Base-by-base conservation (phyloP, 2,329 filamentous ascomycete genomes). In the Didymella exigua region DNA sequence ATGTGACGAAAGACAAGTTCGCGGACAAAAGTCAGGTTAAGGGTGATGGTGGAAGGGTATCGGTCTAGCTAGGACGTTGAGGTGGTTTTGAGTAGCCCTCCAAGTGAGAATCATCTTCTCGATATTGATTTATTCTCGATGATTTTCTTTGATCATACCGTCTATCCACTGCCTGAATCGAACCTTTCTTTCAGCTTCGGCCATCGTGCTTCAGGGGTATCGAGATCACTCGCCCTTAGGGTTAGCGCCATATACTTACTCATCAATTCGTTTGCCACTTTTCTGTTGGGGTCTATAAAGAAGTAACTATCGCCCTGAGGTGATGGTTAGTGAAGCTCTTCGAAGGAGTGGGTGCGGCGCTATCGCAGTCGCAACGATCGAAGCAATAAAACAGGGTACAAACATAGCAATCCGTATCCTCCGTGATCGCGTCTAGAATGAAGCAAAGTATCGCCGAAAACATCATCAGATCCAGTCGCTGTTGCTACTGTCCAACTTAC, bases 1-100 rank as follows among this genome's bases (percentile, higher is more conserved):
- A 75, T 61, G 40, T 75, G 9, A 80, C 81, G 78, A 75, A 72
- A 58, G 77, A 79, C 66, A 46, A 60, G 30, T 78, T 75, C 61
- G 68, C 71, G 9, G 78, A 72, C 1, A 78, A 77, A 1, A 61
- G 54, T 10, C 50, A 69, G 24, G 58, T 76, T 7, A 62, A 63
- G 9, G 67, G 66, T 19, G 72, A 78, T 61, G 77, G 76, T 11
- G 77, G 77, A 6, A 69, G 64, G 38, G 48, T 76, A 48, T 52
- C 70, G 38, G 49, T 45, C 26, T 44, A 44, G 29, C 23, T 10
- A 10, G 50, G 37, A 27, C 26, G 44, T 8, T 34, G 31, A 24
- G 7, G 16, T 16, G 4, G n/a, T 34, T 16, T 7, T 2, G 8
- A n/a, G 7, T 29, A n/a, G 11, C 9, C 14, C 7, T 34, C 29